Base-by-base conservation (phyloP, 441 rosid genomes). In the Adansonia grandidieri region DNA sequence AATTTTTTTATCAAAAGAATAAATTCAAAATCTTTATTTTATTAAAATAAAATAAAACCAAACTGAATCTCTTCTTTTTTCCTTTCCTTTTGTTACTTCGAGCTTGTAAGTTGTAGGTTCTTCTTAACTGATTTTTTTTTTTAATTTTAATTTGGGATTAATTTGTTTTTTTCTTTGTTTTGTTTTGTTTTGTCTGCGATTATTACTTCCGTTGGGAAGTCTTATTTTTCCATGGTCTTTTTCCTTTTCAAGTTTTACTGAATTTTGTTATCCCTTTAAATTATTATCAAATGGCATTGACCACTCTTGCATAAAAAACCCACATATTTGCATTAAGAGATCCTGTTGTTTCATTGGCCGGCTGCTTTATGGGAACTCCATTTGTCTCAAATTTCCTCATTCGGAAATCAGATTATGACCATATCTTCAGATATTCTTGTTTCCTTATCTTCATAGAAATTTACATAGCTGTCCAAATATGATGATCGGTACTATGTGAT, bases 231-330 rank as follows among this genome's bases (percentile, higher is more conserved):
- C 61, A 65, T 42, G 48, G 45, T 54, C 62, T 42, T 42, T 67
- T 68, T 77, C 32, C 22, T 1, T 24, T 24, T 58, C 8, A 9
- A 37, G 69, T 28, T 17, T n/a, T 19, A 11, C 73, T 65, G 63
- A n/a, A 28, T n/a, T 32, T 53, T 15, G 15, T 40, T 10, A 5
- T 74, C 70, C 42, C 5, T 68, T 37, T 19, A 66, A 56, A 56
- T 47, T 40, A 65, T 77, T 71, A 6, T 60, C 80, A 28, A 81
- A 69, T 79, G 84, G 44, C 82, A 45, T 58, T 71, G 65, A 60
- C 75, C 0, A 4, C 63, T 32, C 24, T 40, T 50, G n/a, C 22
- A 56, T 37, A 24, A 1, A 60, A 22, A 45, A 54, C 54, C 79
- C 65, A 64, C 71, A 75, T n/a, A 6, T 58, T 61, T 19, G 28